Base-by-base conservation (phyloP, 2,329 filamentous ascomycete genomes). In the Epichloe coenophiala region DNA sequence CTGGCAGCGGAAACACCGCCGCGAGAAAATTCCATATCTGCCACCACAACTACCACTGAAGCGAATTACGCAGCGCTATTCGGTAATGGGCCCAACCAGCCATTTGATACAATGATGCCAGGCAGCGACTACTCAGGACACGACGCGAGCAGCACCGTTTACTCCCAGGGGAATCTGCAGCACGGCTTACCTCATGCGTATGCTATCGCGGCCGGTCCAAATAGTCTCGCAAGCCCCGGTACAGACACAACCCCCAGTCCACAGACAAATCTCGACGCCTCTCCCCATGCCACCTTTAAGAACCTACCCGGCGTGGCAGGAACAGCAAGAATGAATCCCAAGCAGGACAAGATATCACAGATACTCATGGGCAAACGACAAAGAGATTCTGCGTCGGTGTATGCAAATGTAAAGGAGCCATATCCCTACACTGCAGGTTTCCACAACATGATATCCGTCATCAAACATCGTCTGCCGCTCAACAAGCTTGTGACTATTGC, bases 381-480 rank as follows among this genome's bases (percentile, higher is more conserved):
- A 49, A 73, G 80, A 39, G 88, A 96, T 61, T 85, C 90, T 5
- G 90, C 88, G 0, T 78, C 80, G 46, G 88, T 97, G 50, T 98
- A 97, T 65, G 83, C 90, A 55, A 85, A 81, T 40, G 88, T 98
- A 61, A 89, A 86, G 54, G 84, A 93, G 60, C 90, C 93, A 4
- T 96, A 97, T 63, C 83, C 87, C 9, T 97, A 97, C 62, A 89
- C 90, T 1, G 80, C 80, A 42, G 88, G 88, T 19, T 97, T 95
- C 65, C 93, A 98, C 67, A 86, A 84, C 56, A 78, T 97, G 55
- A 88, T 89, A 42, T 82, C 82, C 8, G 83, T 90, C 55, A 75
- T 96, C 37, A 80, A 88, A 63, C 80, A 81, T 47, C 85, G 89
- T 19, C 90, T 95, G 60, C 79, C 86, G 1, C 74, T 82, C 12